Percentiles rank a stretch among this genome's conserved stretches.
Conservation (phyloP, 1,284 basidiomycete genomes). For the Sanghuangporus sanghuang region DNA sequence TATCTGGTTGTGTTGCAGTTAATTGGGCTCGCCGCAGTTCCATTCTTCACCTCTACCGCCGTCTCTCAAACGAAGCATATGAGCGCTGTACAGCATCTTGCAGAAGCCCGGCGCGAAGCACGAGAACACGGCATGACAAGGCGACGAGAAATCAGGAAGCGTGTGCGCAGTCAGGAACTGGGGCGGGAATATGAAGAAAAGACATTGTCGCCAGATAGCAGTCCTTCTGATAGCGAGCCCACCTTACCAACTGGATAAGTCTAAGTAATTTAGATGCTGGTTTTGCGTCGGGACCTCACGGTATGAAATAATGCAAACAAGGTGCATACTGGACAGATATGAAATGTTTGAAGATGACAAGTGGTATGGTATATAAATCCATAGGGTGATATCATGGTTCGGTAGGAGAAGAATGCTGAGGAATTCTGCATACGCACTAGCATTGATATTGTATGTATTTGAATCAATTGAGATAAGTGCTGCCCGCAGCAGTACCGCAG, state of each 20-base stretch:
- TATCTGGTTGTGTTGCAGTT: slow-evolving; percentile 22
- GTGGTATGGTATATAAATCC: not conserved
- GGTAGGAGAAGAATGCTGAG: no score
- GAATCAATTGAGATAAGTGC: not conserved
- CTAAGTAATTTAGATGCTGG: not conserved
- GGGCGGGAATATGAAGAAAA: slow-evolving; percentile 10
- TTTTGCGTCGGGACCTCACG: no score
- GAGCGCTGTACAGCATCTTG: slow-evolving; percentile 37
- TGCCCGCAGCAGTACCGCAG: not conserved
- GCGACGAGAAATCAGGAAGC: slow-evolving; percentile 34
- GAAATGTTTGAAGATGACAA: not conserved
- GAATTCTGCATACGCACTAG: no score
- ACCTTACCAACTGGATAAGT: not conserved
- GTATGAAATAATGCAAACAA: no score
- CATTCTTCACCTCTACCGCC: slow-evolving; percentile 22
- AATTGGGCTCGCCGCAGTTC: slow-evolving; percentile 30
- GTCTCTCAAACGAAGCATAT: slow-evolving; percentile 26
- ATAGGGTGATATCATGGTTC: not conserved
- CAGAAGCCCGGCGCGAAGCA: slow-evolving; percentile 38
- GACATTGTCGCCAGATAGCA: not conserved
- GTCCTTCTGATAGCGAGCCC: not conserved
- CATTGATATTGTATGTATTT: not conserved
- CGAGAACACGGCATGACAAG: slow-evolving; percentile 35
- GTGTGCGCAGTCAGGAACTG: slow-evolving; percentile 29
- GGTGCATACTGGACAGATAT: no score